Evolutionary conservation across 345 rosid genomes (phyloP).

Genomic region (Theobroma cacao): DNA sequence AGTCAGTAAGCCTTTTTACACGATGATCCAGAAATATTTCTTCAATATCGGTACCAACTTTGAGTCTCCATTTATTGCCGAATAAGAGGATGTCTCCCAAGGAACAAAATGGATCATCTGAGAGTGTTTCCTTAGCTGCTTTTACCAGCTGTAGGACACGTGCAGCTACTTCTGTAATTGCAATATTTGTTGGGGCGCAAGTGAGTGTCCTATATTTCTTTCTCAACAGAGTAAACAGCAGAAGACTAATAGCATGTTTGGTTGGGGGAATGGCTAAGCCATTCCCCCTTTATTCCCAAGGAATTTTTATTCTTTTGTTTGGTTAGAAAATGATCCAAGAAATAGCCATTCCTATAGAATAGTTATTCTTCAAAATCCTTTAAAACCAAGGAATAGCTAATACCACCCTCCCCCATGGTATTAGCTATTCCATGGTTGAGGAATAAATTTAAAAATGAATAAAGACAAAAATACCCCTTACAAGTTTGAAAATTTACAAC

Average conservation of each 20-base stretch:
- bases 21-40: slow-evolving; percentile 46
- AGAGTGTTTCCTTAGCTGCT: slow-evolving; percentile 9
- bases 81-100: slow-evolving; percentile 38
- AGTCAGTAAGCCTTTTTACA: slow-evolving; percentile 25
- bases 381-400: no score
- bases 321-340: no score
- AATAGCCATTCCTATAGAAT: no score
- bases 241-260: slow-evolving; percentile 27
- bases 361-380: no score
- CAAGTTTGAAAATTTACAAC: no score
- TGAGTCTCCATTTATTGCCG: slow-evolving; percentile 41
- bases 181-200: slow-evolving; percentile 54
- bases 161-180: slow-evolving; percentile 40
- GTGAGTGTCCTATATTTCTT: slow-evolving; percentile 36
- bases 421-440: no score
- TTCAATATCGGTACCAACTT: slow-evolving; percentile 23
- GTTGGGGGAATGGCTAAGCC: slow-evolving; percentile 25
- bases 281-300: no score
- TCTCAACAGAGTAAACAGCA: slow-evolving; percentile 32
- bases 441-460: no score
- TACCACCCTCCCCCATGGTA: no score
- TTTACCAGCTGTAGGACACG: slow-evolving; percentile 39
- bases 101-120: slow-evolving; percentile 9
- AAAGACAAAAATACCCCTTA: no score
- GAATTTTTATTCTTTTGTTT: no score